Base-by-base conservation (phyloP, 2,329 filamentous ascomycete species). In the Venturia carpophila region DNA sequence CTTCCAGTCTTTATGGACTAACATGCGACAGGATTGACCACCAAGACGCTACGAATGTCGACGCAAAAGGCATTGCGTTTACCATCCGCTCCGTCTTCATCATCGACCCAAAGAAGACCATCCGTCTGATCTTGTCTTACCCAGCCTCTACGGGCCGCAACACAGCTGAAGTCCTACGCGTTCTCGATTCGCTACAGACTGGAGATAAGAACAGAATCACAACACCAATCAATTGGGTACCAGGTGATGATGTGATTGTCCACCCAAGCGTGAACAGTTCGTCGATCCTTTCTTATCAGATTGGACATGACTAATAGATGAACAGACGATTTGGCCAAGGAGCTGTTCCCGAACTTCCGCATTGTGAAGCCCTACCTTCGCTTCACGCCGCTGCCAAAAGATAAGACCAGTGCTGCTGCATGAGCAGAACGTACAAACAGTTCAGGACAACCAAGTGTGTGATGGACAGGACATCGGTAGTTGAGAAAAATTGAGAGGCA, bases 41-140 rank as follows among this genome's bases (percentile, higher is more conserved):
- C 73, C 79, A 82, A 69, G 80, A 82, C 69, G 79, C 82, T 67
- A 85, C 84, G 75, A 85, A 84, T 73, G 79, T 86, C 68, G 80
- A 85, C 70, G 72, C 72, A 68, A 82, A 82, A 77, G 80, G 80
- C 73, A 77, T 80, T 67, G 64, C 84, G 62, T 86, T 86, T 75
- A 86, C 84, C 71, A 86, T 86, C 75, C 83, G 84, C 73, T 84
- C 82, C 65, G 84, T 87, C 72, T 87, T 86, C 77, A 77, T 86
- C 75, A 85, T 87, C 74, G 84, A 87, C 77, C 84, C 84, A 66
- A 83, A 82, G 77, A 85, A 85, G 80, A 84, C 79, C 67, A 86
- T 87, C 72, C 83, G 84, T 69, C 79, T 82, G 65, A 86, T 85
- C 71, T 77, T 87, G 67, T 82, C 82, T 68, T 87, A 87, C 79